A percentile compares a stretch with the other conserved stretches of the same genome.
Evolutionary conservation across 129 eudicot species (phyloP).

Genomic region (Tagetes erecta): DNA sequence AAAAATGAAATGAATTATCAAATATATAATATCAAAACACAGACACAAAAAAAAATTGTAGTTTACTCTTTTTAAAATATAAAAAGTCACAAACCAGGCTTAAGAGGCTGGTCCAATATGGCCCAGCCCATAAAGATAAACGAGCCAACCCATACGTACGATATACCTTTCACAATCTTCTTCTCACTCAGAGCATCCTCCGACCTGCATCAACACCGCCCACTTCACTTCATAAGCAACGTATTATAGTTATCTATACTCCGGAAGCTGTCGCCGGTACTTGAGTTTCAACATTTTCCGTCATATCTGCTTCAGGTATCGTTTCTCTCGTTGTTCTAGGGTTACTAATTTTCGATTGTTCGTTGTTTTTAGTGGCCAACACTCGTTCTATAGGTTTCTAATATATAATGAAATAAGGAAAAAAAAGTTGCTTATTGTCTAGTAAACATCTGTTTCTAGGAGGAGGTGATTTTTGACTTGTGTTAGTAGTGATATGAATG

Average conservation of each 20-base stretch:
- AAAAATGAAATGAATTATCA: too few species aligned
- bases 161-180: neutral
- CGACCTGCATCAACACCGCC: neutral
- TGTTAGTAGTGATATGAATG: neutral
- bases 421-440: neutral
- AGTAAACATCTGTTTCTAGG: neutral
- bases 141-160: too few species aligned
- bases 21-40: too few species aligned
- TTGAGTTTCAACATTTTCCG: neutral
- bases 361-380: neutral
- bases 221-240: neutral
- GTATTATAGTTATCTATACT: too few species aligned
- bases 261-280: neutral
- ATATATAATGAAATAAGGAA: neutral
- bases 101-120: too few species aligned
- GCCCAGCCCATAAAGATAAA: neutral
- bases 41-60: too few species aligned
- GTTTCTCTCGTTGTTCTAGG: conserved; percentile 4
- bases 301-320: conserved; percentile 15
- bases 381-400: neutral
- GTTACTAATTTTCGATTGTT: neutral
- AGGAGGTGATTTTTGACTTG: neutral
- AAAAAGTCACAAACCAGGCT: too few species aligned
- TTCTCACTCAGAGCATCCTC: conserved; percentile 21
- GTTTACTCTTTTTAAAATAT: too few species aligned